phyloP scores from a whole-genome alignment of 2,329 filamentous ascomycete genomes.

The Colletotrichum eleusines region DNA sequence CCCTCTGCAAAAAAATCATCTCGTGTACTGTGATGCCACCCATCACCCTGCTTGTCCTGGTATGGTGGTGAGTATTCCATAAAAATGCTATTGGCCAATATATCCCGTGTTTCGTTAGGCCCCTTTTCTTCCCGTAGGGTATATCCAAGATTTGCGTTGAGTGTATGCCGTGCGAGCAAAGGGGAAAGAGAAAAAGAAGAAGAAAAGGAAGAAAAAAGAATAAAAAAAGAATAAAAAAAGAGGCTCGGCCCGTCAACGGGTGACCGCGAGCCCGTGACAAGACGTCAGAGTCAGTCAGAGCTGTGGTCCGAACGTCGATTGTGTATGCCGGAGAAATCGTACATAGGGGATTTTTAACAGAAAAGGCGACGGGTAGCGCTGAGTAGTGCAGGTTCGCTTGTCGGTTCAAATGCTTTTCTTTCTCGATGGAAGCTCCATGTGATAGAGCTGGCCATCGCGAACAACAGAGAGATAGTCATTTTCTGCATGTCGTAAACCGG shows the following conservation, averaged over 20 bases:
- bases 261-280: conserved; percentile 1
- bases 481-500: not conserved
- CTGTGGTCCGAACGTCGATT: not conserved
- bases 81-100: conserved; percentile 6
- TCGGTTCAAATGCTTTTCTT: conserved; percentile 23
- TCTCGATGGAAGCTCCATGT: not conserved
- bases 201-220: too few species aligned
- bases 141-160: conserved; percentile 18
- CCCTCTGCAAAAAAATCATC: not conserved
- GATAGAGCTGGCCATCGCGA: conserved; percentile 37
- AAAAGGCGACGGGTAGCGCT: conserved; percentile 14
- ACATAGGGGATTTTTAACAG: conserved; percentile 25
- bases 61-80: conserved; percentile 23
- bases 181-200: not conserved
- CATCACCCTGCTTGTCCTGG: not conserved
- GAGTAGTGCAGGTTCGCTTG: conserved; percentile 2
- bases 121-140: conserved; percentile 19
- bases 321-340: conserved; percentile 6
- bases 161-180: conserved; percentile 21
- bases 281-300: conserved; percentile 9
- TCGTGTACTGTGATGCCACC: conserved; percentile 35
- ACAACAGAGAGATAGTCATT: conserved; percentile 31
- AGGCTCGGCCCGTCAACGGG: not conserved
- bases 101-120: conserved; percentile 25
- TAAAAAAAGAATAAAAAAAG: too few species aligned